Evolutionary conservation across 768 basidiomycete genomes (phyloP), one percentile per base, ranked within the genome.

Genomic region (Mycena olivaceomarginata): DNA sequence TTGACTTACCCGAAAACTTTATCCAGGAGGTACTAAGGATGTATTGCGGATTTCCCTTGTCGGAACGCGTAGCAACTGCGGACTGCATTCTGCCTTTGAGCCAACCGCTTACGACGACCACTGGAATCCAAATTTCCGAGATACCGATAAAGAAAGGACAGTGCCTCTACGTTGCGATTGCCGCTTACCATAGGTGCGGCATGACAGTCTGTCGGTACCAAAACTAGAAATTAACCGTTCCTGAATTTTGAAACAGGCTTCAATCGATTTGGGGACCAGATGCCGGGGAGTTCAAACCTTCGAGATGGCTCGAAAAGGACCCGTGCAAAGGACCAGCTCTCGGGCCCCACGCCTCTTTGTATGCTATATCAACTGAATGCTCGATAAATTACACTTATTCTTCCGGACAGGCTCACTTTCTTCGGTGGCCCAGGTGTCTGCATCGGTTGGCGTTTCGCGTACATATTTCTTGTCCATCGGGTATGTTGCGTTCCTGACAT

Each of bases 221-320:
- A 31, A 31, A 31, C 31, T 31, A 31, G 43, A 15, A 22, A 40
- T 22, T 45, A 15, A 16, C 22, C 11, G 13, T 16, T 0, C 11
- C 22, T 51, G 48, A 20, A 31, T 31, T 31, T 31, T 31, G 31
- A 31, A 31, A 31, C 31, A 76, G 78, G 22, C 40, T 79, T 20
- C 16, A 5, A 1, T 69, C 75, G 37, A 56, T 79, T 16, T 79
- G 78, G 78, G 78, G 78, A 7, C 45, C 59, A 7, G 82, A 83
- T 65, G 81, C 82, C 13, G 59, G 70, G 15, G 74, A 79, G 45
- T 83, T 82, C 72, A 69, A 70, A 20, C 51, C 51, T 5, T 56
- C 48, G 51, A 16, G 67, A n/a, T 68, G 67, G 67, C 37, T 68
- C 18, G 51, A 68, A n/a, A 25, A 46, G 67, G 18, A 53, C 13